phyloP scores from a whole-genome alignment of 1,284 basidiomycete species.

The Ganoderma lingzhi region DNA sequence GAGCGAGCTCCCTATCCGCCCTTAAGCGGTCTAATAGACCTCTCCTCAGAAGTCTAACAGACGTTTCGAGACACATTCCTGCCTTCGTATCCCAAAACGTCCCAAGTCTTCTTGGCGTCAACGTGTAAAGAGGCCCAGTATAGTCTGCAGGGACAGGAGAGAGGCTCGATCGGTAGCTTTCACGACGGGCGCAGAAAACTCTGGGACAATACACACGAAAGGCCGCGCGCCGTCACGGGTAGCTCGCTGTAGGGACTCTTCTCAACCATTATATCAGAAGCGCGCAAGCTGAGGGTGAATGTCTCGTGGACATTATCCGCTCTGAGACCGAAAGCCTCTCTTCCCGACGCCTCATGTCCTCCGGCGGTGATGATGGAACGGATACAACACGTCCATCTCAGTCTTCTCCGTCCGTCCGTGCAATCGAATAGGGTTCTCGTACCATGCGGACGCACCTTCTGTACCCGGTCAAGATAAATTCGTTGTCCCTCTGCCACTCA shows the following conservation, averaged over 20 bases:
- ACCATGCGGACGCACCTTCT: conserved; percentile 56
- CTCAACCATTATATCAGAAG: neutral
- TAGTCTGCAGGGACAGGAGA: neutral
- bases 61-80: neutral
- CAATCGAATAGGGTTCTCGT: conserved; percentile 3
- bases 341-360: neutral
- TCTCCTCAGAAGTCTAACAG: neutral
- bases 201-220: neutral
- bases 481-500: conserved; percentile 80
- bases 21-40: neutral
- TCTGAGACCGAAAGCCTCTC: neutral
- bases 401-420: conserved; percentile 3
- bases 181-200: neutral
- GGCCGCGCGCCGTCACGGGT: neutral
- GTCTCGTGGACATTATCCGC: neutral
- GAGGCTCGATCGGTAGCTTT: neutral
- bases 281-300: no score
- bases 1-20: neutral
- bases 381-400: neutral
- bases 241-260: neutral
- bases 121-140: neutral
- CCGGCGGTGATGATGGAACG: conserved; percentile 1
- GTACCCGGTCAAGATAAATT: conserved; percentile 79
- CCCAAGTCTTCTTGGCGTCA: neutral
- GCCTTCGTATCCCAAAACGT: neutral